Evolutionary conservation across 805 yeast genomes (phyloP).

Genomic region (Cyberlindnera xylosilytica): DNA sequence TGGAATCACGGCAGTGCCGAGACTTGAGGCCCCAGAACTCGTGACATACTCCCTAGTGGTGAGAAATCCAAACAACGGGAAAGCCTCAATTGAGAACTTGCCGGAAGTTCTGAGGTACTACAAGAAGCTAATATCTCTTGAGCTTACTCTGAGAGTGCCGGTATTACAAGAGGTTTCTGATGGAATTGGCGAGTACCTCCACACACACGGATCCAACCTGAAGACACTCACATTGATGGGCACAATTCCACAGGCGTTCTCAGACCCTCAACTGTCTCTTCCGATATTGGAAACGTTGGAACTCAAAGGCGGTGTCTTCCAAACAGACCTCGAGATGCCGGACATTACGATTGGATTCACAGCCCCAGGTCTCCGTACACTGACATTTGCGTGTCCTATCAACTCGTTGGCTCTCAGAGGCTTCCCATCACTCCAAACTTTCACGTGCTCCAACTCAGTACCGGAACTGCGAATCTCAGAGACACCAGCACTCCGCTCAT

Average conservation of each 20-base stretch:
- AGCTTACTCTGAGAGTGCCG: background rate
- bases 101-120: background rate
- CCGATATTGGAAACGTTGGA: background rate
- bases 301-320: background rate
- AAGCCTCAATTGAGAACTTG: background rate
- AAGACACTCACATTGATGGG: background rate
- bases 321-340: background rate
- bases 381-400: background rate
- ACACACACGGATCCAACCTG: background rate
- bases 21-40: background rate
- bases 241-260: background rate
- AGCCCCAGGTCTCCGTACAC: background rate
- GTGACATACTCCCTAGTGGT: background rate
- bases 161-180: background rate
- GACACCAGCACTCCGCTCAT: background rate
- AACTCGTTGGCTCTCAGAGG: background rate
- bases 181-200: background rate
- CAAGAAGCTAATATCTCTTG: background rate
- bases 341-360: background rate
- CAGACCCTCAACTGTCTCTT: background rate
- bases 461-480: background rate
- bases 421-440: background rate
- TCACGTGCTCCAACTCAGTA: background rate
- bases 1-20: background rate
- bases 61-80: background rate